Base-by-base conservation (phyloP, 441 rosid species). In the Caryocar brasiliense region DNA sequence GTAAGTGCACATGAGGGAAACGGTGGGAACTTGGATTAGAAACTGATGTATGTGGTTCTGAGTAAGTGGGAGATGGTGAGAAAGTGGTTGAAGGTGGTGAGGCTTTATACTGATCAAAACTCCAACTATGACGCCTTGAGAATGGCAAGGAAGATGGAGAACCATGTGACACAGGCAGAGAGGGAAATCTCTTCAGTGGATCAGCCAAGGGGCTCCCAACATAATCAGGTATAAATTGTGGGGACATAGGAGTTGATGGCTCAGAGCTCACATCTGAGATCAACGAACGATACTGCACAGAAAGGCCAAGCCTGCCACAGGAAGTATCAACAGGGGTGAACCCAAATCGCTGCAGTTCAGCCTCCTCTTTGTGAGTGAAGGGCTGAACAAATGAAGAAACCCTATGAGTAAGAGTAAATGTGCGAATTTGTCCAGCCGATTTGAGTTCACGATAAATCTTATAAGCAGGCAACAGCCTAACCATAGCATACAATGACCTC, bases 121-220 rank as follows among this genome's bases (percentile, higher is more conserved):
- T 83, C 96, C 96, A 88, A 48, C 89, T 82, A 61, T 92, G 97
- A 18, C 79, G 72, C 65, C 94, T 80, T 33, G 81, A 65, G 62
- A 87, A 77, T 43, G 94, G 80, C 70, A 80, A 53, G 30, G 91
- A 85, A 1, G 93, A 82, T 20, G 95, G 87, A 32, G 88, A 87
- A 44, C 83, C 79, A 35, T 70, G 83, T 4, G 95, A 66, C 46
- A 75, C 60, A 7, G 96, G 89, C 48, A 81, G 79, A 40, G 83
- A 77, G 11, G 95, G 79, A 25, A 92, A 76, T 57, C 80, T 82
- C 70, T 71, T 92, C 14, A 88, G 65, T 12, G 92, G 97, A 51
- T 88, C 92, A 42, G 89, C 89, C 66, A 85, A 70, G 27, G 96
- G 96, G 64, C 98, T 88, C 26, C 97, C 96, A 56, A 92, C 96